phyloP scores from a whole-genome alignment of 2,329 filamentous ascomycete species.

The Gyromitra esculenta region DNA sequence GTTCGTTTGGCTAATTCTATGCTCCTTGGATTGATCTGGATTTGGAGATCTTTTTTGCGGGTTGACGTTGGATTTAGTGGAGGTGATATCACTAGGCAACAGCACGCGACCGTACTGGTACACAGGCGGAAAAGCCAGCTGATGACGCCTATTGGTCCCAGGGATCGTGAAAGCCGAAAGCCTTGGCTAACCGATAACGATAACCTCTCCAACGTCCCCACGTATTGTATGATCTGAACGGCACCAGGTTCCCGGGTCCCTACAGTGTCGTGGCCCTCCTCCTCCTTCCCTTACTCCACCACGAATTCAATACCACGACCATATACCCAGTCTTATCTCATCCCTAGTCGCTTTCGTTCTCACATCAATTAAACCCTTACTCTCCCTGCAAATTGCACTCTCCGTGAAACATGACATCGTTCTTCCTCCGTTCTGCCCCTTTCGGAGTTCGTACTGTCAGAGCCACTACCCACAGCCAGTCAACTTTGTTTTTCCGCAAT shows the following conservation, averaged over 20 bases:
- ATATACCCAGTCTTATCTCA: constrained; percentile 38
- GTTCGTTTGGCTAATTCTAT: constrained; percentile 4
- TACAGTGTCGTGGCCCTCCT: constrained; percentile 45
- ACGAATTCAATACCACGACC: constrained; percentile 30
- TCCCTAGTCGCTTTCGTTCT: constrained; percentile 25
- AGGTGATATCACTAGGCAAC: constrained; percentile 26
- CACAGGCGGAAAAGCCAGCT: constrained; percentile 22
- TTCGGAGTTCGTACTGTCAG: constrained; percentile 30
- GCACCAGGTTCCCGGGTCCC: constrained; percentile 41
- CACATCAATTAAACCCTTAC: constrained; percentile 32
- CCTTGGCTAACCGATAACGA: constrained; percentile 50
- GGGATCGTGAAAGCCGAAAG: constrained; percentile 46
- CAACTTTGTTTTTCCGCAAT: constrained; percentile 22
- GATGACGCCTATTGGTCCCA: constrained; percentile 43
- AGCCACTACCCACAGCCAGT: constrained; percentile 15
- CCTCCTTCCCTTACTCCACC: constrained; percentile 42
- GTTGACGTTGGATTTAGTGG: constrained; percentile 37
- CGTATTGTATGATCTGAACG: constrained; percentile 46
- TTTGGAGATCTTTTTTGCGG: constrained; percentile 30
- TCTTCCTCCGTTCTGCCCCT: constrained; percentile 41
- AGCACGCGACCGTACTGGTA: constrained; percentile 32
- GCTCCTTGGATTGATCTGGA: not conserved
- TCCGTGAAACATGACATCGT: constrained; percentile 47
- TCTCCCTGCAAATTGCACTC: constrained; percentile 25
- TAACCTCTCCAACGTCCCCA: constrained; percentile 49